Base-by-base conservation (phyloP, 148 eudicot species). In the Amaranthus palmeri region DNA sequence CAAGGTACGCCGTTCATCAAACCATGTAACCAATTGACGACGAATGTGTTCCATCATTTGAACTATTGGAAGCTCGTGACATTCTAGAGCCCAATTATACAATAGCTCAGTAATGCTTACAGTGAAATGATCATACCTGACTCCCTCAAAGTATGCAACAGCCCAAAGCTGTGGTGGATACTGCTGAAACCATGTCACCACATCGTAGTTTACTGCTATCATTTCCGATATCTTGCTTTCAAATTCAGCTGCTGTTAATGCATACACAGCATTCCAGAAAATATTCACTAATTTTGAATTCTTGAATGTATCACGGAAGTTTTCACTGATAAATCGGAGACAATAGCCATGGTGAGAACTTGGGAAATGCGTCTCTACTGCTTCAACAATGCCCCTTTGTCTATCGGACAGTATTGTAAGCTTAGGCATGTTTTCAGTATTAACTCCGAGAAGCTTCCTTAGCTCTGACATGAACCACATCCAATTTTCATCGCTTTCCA, bases 381-480 rank as follows among this genome's bases (percentile, higher is more conserved):
- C 97, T 56, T 91, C 93, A 44, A 88, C 93, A 54, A 88, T 78
- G 43, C 96, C 90, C n/a, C 52, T 76, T 67, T 89, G 88, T 81
- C 99, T 85, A 81, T 95, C 99, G 3, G 99, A 95, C 3, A 95
- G 80, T 78, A 95, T 81, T 17, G 99, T 91, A 44, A 95, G 90
- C 81, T 96, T 84, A 51, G 99, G 99, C 99, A 95, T 89, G 68
- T 77, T 88, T 57, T 93, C 99, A 11, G 99, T 92, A 61, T 90
- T 89, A n/a, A 88, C 78, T 12, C 96, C 99, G 43, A 95, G 84
- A 82, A 95, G 97, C 81, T 92, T 95, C 60, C 97, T 85, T 69
- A 95, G 61, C 74, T 95, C 99, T 41, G 99, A 95, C 85, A 95
- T 81, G 77, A 95, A 95, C 99, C 99, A 95, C 90, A 90, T 92